Evolutionary conservation across 257 asterid species (phyloP).

Genomic region (Jacaranda mimosifolia): DNA sequence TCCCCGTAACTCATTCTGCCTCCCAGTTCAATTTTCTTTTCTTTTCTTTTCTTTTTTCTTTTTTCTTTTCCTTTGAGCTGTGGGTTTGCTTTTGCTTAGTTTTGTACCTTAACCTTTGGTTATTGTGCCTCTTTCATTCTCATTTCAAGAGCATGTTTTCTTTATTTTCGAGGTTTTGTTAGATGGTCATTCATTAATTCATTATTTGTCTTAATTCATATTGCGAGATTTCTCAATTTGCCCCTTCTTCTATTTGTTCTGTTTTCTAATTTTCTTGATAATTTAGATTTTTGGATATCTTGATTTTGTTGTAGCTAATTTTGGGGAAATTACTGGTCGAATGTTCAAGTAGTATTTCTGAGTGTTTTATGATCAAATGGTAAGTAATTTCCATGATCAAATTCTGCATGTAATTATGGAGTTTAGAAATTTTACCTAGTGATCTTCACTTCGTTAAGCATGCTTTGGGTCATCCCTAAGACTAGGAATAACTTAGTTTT

Average conservation of each 20-base stretch:
- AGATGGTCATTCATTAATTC: background rate
- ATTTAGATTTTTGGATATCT: background rate
- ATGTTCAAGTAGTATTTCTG: background rate
- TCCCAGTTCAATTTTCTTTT: background rate
- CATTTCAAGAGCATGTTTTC: slow-evolving; percentile 7
- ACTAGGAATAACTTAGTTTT: no score
- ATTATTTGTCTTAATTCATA: background rate
- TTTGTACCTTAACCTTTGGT: background rate
- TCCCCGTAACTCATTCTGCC: slow-evolving; percentile 70
- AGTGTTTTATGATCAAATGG: background rate
- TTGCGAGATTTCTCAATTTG: slow-evolving; percentile 3
- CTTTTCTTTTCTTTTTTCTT: background rate
- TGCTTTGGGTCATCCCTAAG: no score
- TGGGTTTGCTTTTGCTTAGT: background rate
- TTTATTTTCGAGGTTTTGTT: background rate
- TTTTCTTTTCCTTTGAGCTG: background rate
- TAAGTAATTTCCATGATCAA: no score
- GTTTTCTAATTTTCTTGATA: background rate
- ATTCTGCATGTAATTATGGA: no score
- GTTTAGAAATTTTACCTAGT: no score
- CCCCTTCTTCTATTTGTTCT: background rate
- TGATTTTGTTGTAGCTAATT: background rate
- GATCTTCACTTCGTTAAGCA: no score
- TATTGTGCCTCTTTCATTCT: background rate
- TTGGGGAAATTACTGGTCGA: background rate